phyloP scores from a whole-genome alignment of 495 filamentous ascomycete species.

The Hypomontagnella monticulosa region DNA sequence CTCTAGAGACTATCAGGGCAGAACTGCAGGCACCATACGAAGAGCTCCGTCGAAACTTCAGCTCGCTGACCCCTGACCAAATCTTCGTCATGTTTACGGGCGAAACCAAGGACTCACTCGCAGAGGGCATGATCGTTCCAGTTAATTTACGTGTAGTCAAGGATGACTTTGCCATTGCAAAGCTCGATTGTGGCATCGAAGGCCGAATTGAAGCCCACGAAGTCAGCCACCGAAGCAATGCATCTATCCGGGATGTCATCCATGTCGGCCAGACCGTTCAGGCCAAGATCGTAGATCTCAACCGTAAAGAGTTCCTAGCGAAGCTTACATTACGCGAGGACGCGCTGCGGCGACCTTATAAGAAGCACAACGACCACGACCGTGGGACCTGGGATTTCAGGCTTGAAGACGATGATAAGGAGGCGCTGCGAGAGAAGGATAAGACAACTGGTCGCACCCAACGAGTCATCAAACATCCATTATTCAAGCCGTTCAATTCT shows the following conservation, averaged over 20 bases:
- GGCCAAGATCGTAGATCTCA: constrained; percentile 85
- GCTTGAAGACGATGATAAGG: constrained; percentile 80
- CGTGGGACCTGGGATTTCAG: constrained; percentile 85
- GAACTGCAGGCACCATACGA: constrained; percentile 94
- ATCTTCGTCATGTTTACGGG: constrained; percentile 98
- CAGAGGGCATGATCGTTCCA: constrained; percentile 88
- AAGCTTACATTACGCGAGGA: constrained; percentile 86
- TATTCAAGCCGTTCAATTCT: constrained; percentile 92
- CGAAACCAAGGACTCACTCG: constrained; percentile 84
- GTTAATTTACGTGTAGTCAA: constrained; percentile 88
- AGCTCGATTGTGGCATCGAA: constrained; percentile 92
- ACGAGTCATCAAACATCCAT: constrained; percentile 94
- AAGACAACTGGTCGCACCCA: constrained; percentile 81
- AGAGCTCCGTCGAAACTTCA: constrained; percentile 86
- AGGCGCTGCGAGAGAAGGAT: constrained; percentile 81
- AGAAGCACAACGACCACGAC: constrained; percentile 71
- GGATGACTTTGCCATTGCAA: constrained; percentile 90
- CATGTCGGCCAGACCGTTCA: constrained; percentile 81
- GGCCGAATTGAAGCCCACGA: constrained; percentile 81
- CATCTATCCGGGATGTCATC: constrained; percentile 66
- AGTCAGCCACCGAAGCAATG: constrained; percentile 66
- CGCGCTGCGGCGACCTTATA: constrained; percentile 74
- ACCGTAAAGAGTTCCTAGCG: constrained; percentile 80
- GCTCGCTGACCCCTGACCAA: constrained; percentile 74
- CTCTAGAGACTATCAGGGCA: constrained; percentile 93